phyloP scores from a whole-genome alignment of 1,284 basidiomycete species.

The Tilletia indica region DNA sequence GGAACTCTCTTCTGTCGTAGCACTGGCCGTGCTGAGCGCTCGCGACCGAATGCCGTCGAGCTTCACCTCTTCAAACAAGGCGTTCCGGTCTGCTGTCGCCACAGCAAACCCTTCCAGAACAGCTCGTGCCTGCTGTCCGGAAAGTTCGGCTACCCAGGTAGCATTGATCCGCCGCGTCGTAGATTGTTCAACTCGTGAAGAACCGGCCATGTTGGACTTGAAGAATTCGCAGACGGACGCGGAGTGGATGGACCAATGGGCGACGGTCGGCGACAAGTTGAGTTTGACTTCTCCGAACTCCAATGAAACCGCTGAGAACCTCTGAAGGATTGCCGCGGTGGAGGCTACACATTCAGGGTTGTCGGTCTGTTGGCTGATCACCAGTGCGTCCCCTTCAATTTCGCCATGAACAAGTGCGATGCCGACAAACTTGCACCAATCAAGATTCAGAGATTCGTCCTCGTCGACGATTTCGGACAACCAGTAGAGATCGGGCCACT shows the following conservation, averaged over 20 bases:
- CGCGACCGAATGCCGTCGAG: neutral
- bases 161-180: neutral
- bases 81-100: neutral
- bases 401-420: conserved; percentile 23
- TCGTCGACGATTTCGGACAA: conserved; percentile 15
- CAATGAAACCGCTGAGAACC: neutral
- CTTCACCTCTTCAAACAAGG: neutral
- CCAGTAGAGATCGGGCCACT: conserved; percentile 19
- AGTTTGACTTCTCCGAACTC: conserved; percentile 5
- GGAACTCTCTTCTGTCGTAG: neutral
- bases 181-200: neutral
- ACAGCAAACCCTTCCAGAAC: neutral
- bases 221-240: neutral
- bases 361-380: conserved; percentile 3
- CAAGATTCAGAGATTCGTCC: conserved; percentile 9
- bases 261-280: neutral
- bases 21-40: neutral
- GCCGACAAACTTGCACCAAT: conserved; percentile 26
- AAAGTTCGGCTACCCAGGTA: neutral
- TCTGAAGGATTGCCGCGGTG: conserved; percentile 2
- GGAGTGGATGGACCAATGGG: conserved; percentile 6
- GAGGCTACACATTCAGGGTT: conserved; percentile 11
- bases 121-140: neutral
- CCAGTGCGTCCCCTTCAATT: neutral
- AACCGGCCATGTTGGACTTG: neutral